These are phyloP conservation scores for Trichoderma pleuroti DNA, from an alignment of 2,329 filamentous ascomycete genomes.

Conservation along the genomic window DNA sequence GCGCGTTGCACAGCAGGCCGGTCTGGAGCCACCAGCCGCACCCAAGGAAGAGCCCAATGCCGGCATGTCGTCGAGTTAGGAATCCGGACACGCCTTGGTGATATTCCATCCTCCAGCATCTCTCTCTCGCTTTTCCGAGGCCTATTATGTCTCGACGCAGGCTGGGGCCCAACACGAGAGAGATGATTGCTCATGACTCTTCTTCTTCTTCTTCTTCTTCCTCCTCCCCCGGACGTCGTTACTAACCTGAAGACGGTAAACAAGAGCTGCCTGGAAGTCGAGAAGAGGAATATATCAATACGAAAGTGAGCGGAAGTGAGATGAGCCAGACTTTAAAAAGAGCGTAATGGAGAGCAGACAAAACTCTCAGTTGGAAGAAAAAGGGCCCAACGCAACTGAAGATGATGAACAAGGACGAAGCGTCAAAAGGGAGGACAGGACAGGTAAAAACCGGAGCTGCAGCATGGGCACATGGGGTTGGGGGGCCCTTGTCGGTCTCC, in stretches of 20 bases:
- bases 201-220: neutral
- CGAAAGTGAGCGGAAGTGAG: slow-evolving; percentile 20
- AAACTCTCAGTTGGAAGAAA: slow-evolving; percentile 50
- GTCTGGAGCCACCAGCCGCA: slow-evolving; percentile 42
- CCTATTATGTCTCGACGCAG: slow-evolving; percentile 2
- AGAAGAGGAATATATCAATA: neutral
- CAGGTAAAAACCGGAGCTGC: slow-evolving; percentile 17
- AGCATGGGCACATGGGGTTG: neutral
- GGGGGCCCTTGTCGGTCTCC: slow-evolving; percentile 13
- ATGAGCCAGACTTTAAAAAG: slow-evolving; percentile 39
- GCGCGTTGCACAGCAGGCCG: slow-evolving; percentile 60
- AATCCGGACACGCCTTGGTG: slow-evolving; percentile 22
- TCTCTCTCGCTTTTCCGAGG: neutral
- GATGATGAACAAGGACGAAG: slow-evolving; percentile 27
- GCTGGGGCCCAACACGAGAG: neutral
- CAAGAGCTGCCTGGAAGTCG: neutral
- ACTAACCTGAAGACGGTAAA: slow-evolving; percentile 6
- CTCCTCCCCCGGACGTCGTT: neutral
- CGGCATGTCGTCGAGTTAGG: slow-evolving; percentile 30
- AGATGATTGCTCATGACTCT: neutral
- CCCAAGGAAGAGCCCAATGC: slow-evolving; percentile 36
- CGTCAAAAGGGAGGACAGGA: slow-evolving; percentile 19
- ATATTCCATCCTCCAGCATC: slow-evolving; percentile 17
- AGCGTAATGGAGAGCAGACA: slow-evolving; percentile 52
- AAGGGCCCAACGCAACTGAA: slow-evolving; percentile 35